These are phyloP conservation scores for Aspergillus melleus DNA, from an alignment of 2,329 filamentous ascomycete species.

Conservation along the genomic window DNA sequence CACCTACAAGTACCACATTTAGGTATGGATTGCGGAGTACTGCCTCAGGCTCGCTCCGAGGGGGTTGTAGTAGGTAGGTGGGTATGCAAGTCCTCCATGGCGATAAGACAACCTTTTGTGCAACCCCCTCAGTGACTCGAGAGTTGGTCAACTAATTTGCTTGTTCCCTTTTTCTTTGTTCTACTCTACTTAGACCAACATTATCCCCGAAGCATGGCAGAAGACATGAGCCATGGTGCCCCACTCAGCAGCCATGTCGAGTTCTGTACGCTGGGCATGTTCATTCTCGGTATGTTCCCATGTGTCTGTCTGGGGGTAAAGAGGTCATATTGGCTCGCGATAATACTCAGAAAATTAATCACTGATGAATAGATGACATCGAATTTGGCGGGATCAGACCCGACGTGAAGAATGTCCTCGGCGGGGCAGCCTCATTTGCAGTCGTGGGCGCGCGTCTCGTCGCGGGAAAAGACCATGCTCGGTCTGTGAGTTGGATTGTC, in stretches of 20 bases:
- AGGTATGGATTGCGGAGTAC: no score
- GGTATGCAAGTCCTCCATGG: not conserved
- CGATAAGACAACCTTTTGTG: not conserved
- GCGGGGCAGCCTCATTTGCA: slow-evolving; percentile 83
- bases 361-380: slow-evolving; percentile 71
- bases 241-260: slow-evolving; percentile 41
- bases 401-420: slow-evolving; percentile 73
- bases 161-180: no score
- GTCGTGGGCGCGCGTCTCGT: slow-evolving; percentile 87
- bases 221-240: not conserved
- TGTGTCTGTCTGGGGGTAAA: slow-evolving; percentile 1
- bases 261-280: slow-evolving; percentile 64
- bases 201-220: slow-evolving; percentile 16
- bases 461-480: slow-evolving; percentile 67
- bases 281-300: slow-evolving; percentile 57
- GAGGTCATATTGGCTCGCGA: slow-evolving; percentile 10
- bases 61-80: not conserved
- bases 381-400: slow-evolving; percentile 73
- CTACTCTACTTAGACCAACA: not conserved
- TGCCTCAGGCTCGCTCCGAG: no score
- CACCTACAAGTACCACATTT: no score
- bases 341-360: slow-evolving; percentile 6
- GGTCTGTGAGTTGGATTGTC: slow-evolving; percentile 81
- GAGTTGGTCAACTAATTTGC: not conserved
- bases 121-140: not conserved